Percentiles rank a stretch among this genome's conserved stretches.
Conservation (phyloP, 345 rosid genomes). For the Clausena lansium region DNA sequence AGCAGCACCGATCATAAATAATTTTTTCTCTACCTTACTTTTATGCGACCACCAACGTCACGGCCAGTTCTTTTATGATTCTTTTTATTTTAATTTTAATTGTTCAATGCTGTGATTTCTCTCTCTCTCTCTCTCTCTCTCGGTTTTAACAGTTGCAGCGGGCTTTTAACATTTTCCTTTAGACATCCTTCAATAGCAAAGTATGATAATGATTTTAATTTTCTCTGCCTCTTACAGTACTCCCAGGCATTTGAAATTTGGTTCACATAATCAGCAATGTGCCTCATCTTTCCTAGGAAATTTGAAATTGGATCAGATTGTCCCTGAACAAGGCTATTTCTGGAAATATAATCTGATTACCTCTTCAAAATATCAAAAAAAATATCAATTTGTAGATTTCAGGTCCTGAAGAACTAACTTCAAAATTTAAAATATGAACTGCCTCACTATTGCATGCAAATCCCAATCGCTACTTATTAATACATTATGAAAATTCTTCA, state of each 20-base stretch:
- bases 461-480: background rate
- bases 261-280: too few species aligned
- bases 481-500: too few species aligned
- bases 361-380: background rate
- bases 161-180: background rate
- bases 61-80: too few species aligned
- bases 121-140: too few species aligned
- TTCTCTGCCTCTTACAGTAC: background rate
- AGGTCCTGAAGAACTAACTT: background rate
- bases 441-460: conserved; percentile 9
- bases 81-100: too few species aligned
- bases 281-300: too few species aligned
- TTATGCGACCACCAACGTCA: too few species aligned
- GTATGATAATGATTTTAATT: background rate
- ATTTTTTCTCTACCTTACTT: background rate
- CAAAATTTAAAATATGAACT: background rate
- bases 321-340: background rate
- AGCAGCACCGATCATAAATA: conserved; percentile 24
- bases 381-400: background rate
- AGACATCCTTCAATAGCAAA: background rate
- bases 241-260: background rate
- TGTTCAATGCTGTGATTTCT: background rate
- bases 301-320: background rate
- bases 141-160: background rate
- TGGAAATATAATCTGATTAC: background rate